Conservation (phyloP, 345 rosid species). For the Jatropha curcas region DNA sequence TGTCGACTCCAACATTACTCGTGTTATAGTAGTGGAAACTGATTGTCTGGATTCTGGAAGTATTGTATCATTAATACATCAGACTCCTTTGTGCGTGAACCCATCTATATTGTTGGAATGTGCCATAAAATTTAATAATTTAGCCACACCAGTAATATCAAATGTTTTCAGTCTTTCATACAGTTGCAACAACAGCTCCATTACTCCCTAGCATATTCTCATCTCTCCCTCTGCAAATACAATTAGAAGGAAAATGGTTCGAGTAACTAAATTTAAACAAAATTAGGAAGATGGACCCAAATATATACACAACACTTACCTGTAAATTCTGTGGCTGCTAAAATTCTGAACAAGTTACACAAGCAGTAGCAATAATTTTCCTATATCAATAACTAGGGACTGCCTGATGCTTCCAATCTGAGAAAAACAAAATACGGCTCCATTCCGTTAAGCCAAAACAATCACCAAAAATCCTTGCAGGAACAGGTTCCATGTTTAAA, state of each 20-base stretch:
- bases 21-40: background rate
- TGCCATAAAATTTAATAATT: background rate
- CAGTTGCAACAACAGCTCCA: conserved; percentile 33
- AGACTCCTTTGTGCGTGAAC: background rate
- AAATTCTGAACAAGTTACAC: no score
- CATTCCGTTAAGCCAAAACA: no score
- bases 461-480: no score
- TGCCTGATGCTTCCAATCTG: no score
- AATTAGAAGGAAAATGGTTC: background rate
- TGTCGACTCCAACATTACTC: conserved; percentile 6
- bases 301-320: no score
- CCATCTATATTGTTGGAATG: background rate
- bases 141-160: background rate
- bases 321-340: no score
- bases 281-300: no score
- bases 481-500: no score
- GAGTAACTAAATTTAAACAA: no score
- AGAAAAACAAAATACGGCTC: no score
- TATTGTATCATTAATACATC: background rate
- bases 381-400: no score
- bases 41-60: background rate
- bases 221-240: conserved; percentile 45
- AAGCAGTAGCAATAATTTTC: no score
- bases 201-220: conserved; percentile 34
- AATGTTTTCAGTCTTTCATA: background rate